Base-by-base conservation (phyloP, 2,329 filamentous ascomycete genomes). In the Nemania sp. region DNA sequence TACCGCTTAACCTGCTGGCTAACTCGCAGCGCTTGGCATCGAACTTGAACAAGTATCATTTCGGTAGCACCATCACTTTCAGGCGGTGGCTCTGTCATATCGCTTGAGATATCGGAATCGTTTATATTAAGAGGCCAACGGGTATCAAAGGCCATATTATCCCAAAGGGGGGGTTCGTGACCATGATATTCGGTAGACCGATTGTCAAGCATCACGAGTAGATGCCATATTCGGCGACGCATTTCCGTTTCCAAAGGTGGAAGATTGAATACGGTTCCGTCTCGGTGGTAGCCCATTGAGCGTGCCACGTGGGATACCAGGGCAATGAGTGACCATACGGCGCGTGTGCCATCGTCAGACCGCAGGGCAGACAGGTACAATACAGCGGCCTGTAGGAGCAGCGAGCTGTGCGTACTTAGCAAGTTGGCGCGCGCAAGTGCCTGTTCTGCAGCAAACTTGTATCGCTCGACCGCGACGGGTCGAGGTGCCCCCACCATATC, bases 401-500 rank as follows among this genome's bases (percentile, higher is more conserved):
- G 76, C 18, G 86, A 76, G 68, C 87, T 87, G 59, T 87, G 83
- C 7, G 84, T 87, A 57, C 81, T 84, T 1, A 90, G 70, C 52
- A 90, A 82, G 63, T 86, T 83, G 7, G 87, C 86, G 51, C 83
- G 79, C 3, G 87, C 83, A 46, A 90, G 75, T 1, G 84, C 84
- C 69, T 89, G 87, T 68, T 89, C 86, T 2, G 85, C 74, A 1
- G 81, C 86, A 68, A 87, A 87, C 9, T 86, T 82, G 70, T 88
- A 89, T 50, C 80, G 81, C 47, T 75, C 76, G 25, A 87, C 74
- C 6, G 83, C 69, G 1, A 74, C 65, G 6, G 75, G 66, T 56
- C 84, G 81, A 34, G 83, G 80, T 71, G 85, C 80, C 11, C 82
- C 82, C 39, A 87, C 76, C 20, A 75, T 71, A 13, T 71, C 65